Evolutionary conservation across 1,139 yeast species (phyloP), one percentile per base, ranked within the genome.

Genomic region (Suhomyces wounanorum): DNA sequence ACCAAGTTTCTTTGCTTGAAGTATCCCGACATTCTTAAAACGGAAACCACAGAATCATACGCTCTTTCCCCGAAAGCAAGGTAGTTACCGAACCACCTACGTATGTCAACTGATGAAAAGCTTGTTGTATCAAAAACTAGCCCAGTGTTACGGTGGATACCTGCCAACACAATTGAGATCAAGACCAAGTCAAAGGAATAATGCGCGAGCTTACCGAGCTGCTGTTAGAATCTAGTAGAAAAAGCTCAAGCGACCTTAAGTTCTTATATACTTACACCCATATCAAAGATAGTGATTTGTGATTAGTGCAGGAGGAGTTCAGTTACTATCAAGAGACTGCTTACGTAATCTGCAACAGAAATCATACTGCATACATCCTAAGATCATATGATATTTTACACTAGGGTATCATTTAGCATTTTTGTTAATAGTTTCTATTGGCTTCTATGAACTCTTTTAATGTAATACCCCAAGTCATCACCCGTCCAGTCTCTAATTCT

Each of bases 91-190:
- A 85, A 71, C 73, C 84, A 77, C 46, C 76, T 70, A 43, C 85
- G 74, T 54, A 81, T 62, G 55, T 82, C 88, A n/a, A 76, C 73
- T 2, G 79, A 79, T 16, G 78, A 75, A 55, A 81, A 67, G 48
- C 68, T 64, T 11, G 73, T 62, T 16, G 80, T 76, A 62, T 77
- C 81, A 59, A 77, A 77, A 43, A 69, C 77, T 52, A 78, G 72
- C 0, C 90, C 91, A 0, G 89, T 84, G 55, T 82, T 81, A 50
- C 84, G 72, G 60, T 85, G 83, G 48, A 85, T 71, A 1, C 87
- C 88, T 0, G 91, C 89, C 33, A 85, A 69, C 23, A 86, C 70
- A 63, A 86, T 78, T 3, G 89, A 83, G 17, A 84, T 68, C 51
- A 86, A 68, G 1, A 85, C 77, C 52, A 85, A 70, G 59, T 85